Percentiles rank a stretch among this genome's conserved stretches.
Conservation (phyloP, 768 basidiomycete genomes). For the Postia placenta region DNA sequence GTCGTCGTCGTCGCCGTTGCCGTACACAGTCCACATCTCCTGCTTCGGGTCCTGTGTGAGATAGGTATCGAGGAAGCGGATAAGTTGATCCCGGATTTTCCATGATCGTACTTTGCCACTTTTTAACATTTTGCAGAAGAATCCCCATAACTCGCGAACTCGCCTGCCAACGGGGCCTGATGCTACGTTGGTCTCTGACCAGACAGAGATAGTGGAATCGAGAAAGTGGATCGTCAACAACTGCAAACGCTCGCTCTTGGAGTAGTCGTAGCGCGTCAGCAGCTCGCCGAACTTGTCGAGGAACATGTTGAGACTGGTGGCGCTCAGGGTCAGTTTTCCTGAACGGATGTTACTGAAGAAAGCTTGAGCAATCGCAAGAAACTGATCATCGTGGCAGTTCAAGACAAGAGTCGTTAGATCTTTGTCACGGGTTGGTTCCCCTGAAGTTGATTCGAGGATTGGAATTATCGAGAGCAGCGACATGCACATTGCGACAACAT, state of each 20-base stretch:
- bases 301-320: conserved; percentile 44
- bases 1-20: not conserved
- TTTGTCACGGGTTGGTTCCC: conserved; percentile 56
- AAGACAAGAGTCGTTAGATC: conserved; percentile 50
- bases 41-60: conserved; percentile 52
- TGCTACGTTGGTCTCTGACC: conserved; percentile 32
- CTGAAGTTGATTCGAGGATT: conserved; percentile 50
- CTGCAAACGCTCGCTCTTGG: conserved; percentile 46
- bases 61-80: conserved; percentile 62
- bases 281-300: conserved; percentile 49
- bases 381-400: conserved; percentile 43
- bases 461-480: conserved; percentile 59
- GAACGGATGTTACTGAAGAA: conserved; percentile 51
- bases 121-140: conserved; percentile 40
- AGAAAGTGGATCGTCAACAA: conserved; percentile 55
- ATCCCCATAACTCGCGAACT: conserved; percentile 44
- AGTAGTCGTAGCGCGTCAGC: conserved; percentile 47
- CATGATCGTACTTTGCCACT: conserved; percentile 48
- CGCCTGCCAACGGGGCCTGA: conserved; percentile 11
- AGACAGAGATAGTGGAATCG: conserved; percentile 56
- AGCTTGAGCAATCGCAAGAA: conserved; percentile 51
- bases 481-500: conserved; percentile 47
- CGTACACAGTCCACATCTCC: conserved; percentile 35
- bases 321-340: conserved; percentile 46
- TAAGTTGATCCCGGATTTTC: conserved; percentile 58